A percentile compares a stretch with the other conserved stretches of the same genome.
Conservation (phyloP, 306 rosid species). For the Glycine latifolia region DNA sequence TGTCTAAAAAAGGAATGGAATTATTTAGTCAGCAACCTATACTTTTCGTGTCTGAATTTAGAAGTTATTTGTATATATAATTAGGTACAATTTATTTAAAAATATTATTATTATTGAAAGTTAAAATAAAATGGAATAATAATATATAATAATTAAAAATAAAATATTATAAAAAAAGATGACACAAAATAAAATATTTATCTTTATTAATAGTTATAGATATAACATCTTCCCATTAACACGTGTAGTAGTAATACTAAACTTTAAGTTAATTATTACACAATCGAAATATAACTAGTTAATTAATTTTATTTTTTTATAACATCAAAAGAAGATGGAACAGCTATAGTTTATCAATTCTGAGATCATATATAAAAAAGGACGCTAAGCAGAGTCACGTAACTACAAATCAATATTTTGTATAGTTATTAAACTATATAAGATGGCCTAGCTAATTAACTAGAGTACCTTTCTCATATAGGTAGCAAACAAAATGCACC, state of each 20-base stretch:
- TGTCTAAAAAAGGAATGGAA: not conserved
- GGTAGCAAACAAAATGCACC: slow-evolving; percentile 18
- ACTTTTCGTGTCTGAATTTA: no score
- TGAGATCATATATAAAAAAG: not conserved
- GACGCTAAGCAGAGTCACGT: not conserved
- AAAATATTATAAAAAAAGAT: no score
- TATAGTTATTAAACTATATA: not conserved
- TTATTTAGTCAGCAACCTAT: no score
- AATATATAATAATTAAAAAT: no score
- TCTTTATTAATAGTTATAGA: not conserved
- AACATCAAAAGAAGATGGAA: not conserved
- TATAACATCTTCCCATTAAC: not conserved
- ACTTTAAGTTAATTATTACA: not conserved
- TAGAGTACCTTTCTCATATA: not conserved
- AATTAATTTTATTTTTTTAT: not conserved
- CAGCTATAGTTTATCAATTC: not conserved
- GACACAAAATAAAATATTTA: no score
- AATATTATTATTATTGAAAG: no score
- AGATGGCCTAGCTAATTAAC: not conserved
- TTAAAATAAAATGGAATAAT: no score
- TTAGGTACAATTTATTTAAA: no score
- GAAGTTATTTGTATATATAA: not conserved
- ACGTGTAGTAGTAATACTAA: not conserved
- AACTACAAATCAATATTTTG: not conserved
- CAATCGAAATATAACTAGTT: not conserved